Base-by-base conservation (phyloP, 495 filamentous ascomycete genomes). In the Penicillium simplicissimum region DNA sequence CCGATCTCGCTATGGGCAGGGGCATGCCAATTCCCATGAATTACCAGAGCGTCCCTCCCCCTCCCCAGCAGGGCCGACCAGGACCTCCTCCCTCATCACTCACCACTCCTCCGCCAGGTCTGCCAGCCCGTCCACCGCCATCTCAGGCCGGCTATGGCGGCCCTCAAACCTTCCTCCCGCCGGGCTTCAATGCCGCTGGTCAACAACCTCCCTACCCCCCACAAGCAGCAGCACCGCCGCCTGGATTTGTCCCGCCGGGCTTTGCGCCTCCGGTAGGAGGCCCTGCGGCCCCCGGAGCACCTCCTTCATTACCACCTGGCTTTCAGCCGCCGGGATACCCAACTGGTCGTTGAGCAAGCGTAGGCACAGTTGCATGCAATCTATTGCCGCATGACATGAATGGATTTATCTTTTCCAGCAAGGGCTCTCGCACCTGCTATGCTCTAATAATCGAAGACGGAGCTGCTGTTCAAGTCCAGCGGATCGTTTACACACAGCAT, bases 111-210 rank as follows among this genome's bases (percentile, higher is more conserved):
- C 92, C 91, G 2, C 87, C 88, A 6, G 90, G 91, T 23, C 74
- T 93, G 14, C 92, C 91, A 19, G 88, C 90, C 25, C 82, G 91
- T 33, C 91, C 92, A 1, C 91, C 91, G 3, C 90, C 88, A 3
- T 90, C 87, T 38, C 88, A 92, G 63, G 87, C 78, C 56, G 89
- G 89, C 9, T 95, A 91, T 67, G 88, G 89, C 15, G 89, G 89
- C 10, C 90, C 91, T 8, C 86, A 88, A 63, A 82, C 86, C 38
- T 92, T 90, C 71, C 76, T 80, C 33, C 82, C 84, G 67, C 75
- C 83, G 68, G 82, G 81, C 10, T 84, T 82, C 59, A 82, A 81
- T 62, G 73, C 76, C 19, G 65, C 80, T 33, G 74, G 74, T 21
- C 79, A 80, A 47, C 77, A 74, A 61, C 54, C 69, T 17, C 67